These are phyloP conservation scores for Erodium trifolium DNA, from an alignment of 441 rosid species.

Conservation along the genomic window DNA sequence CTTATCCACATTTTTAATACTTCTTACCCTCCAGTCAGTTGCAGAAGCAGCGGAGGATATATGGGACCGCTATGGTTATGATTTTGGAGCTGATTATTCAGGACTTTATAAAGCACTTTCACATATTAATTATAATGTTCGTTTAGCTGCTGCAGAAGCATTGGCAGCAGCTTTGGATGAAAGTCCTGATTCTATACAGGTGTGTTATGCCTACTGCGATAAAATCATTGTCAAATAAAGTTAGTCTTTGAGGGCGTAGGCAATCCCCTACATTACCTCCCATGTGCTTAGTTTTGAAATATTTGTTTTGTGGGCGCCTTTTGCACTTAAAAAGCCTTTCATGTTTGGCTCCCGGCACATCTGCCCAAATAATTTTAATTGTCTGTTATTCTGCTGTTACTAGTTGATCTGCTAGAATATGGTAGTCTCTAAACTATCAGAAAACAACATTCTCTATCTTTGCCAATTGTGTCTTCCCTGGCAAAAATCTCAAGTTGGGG, in stretches of 20 bases:
- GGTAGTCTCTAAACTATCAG: no score
- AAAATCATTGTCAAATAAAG: background rate
- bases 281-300: background rate
- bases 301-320: background rate
- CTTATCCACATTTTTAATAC: conserved; percentile 5
- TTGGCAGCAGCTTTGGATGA: conserved; percentile 98
- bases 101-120: conserved; percentile 78
- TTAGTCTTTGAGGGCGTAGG: background rate
- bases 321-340: no score
- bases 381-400: background rate
- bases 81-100: conserved; percentile 81
- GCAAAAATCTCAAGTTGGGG: no score
- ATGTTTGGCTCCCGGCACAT: no score
- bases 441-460: no score
- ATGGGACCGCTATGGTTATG: conserved; percentile 95
- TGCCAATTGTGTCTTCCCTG: no score
- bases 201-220: conserved; percentile 17
- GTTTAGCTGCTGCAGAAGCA: conserved; percentile 93
- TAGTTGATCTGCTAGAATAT: background rate
- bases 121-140: conserved; percentile 71
- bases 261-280: background rate
- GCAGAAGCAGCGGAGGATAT: conserved; percentile 93
- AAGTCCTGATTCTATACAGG: conserved; percentile 81
- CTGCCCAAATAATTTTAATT: no score
- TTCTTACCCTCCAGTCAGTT: conserved; percentile 48